Evolutionary conservation across 768 basidiomycete species (phyloP), one percentile per base, ranked within the genome.

Genomic region (Suillus cothurnatus): DNA sequence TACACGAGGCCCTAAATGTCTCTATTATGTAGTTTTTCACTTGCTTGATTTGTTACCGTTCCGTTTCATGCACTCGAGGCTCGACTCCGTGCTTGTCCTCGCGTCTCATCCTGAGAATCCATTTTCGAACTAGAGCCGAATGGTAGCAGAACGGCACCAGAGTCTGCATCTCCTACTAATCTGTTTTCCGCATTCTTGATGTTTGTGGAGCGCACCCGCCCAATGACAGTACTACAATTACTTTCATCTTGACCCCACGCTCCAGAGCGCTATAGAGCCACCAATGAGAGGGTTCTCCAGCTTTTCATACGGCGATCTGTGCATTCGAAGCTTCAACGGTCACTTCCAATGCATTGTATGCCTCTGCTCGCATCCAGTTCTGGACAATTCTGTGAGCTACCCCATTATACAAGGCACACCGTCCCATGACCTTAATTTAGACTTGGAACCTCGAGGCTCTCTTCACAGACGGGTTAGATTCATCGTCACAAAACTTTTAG

Each of bases 341-440:
- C 26, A 57, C 63, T 61, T 64, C 36, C 57, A 8, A 64, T 62
- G 41, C 58, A 39, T n/a, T 26, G n/a, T 57, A 26, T 26, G 49
- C 26, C 21, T 34, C 23, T 62, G 15, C 53, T 63, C 55, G 62
- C 53, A 39, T 63, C 62, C 56, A n/a, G 19, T 34, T 36, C 32
- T 26, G 31, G 41, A 36, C 3, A 38, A 19, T 38, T 39, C 38
- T 19, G 9, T 39, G 26, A 39, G 57, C 15, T 39, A 39, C 36
- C 49, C 11, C 36, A 26, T 8, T 36, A n/a, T n/a, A 58, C 56
- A 26, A 39, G 19, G 38, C 26, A 39, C 26, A 17, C 6, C 7
- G 19, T 38, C 11, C 5, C 17, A 58, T 50, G 26, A 17, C 49
- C 26, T 15, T 50, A 17, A 50, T 15, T n/a, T 12, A 17, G 2